phyloP scores from a whole-genome alignment of 805 yeast species.

The Schwanniomyces vanrijiae region DNA sequence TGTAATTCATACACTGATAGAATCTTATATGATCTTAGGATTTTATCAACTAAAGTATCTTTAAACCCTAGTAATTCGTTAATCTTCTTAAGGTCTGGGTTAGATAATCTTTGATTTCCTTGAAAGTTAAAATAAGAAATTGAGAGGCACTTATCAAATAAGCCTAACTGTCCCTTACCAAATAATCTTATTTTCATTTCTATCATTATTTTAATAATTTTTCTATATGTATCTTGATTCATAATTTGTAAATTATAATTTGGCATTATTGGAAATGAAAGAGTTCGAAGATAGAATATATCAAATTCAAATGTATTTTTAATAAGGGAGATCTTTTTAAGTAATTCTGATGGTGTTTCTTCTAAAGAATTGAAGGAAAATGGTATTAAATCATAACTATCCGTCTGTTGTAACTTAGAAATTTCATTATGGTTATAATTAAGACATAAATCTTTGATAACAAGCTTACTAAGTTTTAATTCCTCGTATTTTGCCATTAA shows the following conservation, averaged over 20 bases:
- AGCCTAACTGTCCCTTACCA: background rate
- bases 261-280: background rate
- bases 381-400: background rate
- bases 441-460: background rate
- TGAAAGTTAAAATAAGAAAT: background rate
- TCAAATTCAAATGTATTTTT: background rate
- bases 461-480: too few relatives aligned
- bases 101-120: background rate
- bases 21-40: background rate
- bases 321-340: background rate
- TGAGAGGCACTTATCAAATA: background rate
- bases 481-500: background rate
- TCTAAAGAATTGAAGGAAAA: background rate
- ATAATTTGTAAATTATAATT: background rate
- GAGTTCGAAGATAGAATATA: constrained; percentile 1
- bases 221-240: background rate
- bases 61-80: constrained; percentile 17
- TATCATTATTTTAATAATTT: constrained; percentile 1
- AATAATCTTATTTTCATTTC: constrained; percentile 2
- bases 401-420: background rate
- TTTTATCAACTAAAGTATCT: constrained; percentile 9
- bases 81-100: constrained; percentile 5
- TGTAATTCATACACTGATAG: constrained; percentile 15
- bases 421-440: background rate
- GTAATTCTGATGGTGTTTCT: background rate